Conservation (phyloP, 192 early-diverging fungal species). For the Podila horticola region DNA sequence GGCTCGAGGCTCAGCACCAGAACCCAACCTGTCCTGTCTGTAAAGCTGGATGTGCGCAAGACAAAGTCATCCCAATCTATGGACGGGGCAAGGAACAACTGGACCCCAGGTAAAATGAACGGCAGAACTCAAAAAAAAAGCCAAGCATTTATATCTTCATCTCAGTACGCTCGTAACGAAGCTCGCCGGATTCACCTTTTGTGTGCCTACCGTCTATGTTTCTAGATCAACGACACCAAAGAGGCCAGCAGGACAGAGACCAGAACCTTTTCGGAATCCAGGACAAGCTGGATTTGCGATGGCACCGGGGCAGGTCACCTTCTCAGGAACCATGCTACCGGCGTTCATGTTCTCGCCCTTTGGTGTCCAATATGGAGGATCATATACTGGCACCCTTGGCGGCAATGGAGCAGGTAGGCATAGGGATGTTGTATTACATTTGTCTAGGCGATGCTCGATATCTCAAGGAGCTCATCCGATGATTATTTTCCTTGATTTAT, state of each 20-base stretch:
- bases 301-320: slow-evolving; percentile 67
- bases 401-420: slow-evolving; percentile 40
- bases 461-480: not conserved
- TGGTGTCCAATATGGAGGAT: slow-evolving; percentile 78
- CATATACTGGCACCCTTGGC: slow-evolving; percentile 53
- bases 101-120: slow-evolving; percentile 72
- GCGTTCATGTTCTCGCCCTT: slow-evolving; percentile 70
- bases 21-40: slow-evolving; percentile 87
- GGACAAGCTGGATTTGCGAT: slow-evolving; percentile 56
- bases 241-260: slow-evolving; percentile 82
- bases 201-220: not conserved
- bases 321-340: slow-evolving; percentile 66
- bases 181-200: too few species aligned
- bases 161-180: not conserved
- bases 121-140: not conserved
- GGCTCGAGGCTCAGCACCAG: slow-evolving; percentile 74
- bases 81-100: slow-evolving; percentile 80
- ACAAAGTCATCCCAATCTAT: slow-evolving; percentile 87
- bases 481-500: not conserved
- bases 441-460: not conserved
- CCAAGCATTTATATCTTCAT: not conserved
- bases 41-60: slow-evolving; percentile 85
- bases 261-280: slow-evolving; percentile 70
- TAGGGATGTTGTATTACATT: not conserved
- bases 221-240: slow-evolving; percentile 65